Percentiles rank a stretch among this genome's conserved stretches.
Conservation (phyloP, 164 flowering plant species). For the Sextonia rubra region DNA sequence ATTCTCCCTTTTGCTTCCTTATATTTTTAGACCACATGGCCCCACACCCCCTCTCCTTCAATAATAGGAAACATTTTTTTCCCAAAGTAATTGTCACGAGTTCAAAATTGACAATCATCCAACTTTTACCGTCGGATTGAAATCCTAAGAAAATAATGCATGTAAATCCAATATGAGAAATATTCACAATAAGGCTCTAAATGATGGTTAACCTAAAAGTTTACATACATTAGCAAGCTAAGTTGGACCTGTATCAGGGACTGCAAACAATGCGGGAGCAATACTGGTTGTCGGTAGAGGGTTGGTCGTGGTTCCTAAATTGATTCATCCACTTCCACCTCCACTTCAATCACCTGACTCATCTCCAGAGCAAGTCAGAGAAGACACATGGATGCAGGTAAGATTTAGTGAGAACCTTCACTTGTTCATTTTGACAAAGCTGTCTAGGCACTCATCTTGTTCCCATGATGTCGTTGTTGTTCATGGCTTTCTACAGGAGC, state of each 20-base stretch:
- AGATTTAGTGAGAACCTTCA: background rate
- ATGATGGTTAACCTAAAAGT: no score
- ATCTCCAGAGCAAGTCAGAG: slow-evolving; percentile 72
- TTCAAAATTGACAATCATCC: no score
- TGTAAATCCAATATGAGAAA: slow-evolving; percentile 21
- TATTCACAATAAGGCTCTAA: background rate
- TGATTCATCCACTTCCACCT: slow-evolving; percentile 99
- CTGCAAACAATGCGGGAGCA: slow-evolving; percentile 97
- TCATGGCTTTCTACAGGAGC: slow-evolving; percentile 50
- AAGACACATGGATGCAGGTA: slow-evolving; percentile 98
- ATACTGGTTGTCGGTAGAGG: slow-evolving; percentile 93
- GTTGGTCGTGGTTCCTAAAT: slow-evolving; percentile 86
- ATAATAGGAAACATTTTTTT: slow-evolving; percentile 88
- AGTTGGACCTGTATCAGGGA: slow-evolving; percentile 42
- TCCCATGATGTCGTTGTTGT: background rate
- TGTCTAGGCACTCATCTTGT: background rate
- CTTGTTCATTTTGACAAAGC: background rate
- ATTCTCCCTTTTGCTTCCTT: no score
- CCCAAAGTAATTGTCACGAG: no score
- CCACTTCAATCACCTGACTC: slow-evolving; percentile 90
- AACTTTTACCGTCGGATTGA: no score
- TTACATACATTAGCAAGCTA: no score
- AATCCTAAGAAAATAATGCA: no score
- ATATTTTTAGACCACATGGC: no score
- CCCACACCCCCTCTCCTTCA: slow-evolving; percentile 96